A percentile compares a stretch with the other conserved stretches of the same genome.
These are phyloP conservation scores for Coemansia sp. DNA, from an alignment of 192 early-diverging fungal species.

Conservation along the genomic window DNA sequence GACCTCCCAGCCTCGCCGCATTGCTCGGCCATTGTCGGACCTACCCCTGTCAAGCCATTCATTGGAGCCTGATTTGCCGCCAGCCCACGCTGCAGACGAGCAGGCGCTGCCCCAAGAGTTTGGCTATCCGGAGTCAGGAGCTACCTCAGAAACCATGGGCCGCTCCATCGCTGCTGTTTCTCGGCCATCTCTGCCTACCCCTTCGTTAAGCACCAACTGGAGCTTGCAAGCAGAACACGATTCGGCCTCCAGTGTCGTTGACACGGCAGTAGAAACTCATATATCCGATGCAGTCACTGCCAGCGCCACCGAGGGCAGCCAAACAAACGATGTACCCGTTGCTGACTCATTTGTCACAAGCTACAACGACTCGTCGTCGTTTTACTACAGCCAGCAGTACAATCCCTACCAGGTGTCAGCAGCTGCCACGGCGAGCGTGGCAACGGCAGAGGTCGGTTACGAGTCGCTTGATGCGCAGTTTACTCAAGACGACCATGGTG, in stretches of 20 bases:
- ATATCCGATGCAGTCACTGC: constrained; percentile 4
- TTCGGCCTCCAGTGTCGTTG: constrained; percentile 18
- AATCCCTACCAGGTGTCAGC: neutral
- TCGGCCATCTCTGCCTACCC: constrained; percentile 5
- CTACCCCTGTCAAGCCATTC: neutral
- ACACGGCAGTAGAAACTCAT: constrained; percentile 6
- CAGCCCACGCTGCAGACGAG: neutral
- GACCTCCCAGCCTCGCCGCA: neutral
- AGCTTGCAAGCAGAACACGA: constrained; percentile 20
- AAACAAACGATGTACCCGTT: neutral
- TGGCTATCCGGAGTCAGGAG: neutral
- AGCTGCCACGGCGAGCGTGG: neutral
- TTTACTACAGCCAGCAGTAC: constrained; percentile 14
- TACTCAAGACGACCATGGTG: constrained; percentile 2
- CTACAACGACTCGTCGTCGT: neutral
- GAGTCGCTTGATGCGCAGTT: constrained; percentile 18
- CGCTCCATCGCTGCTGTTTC: constrained; percentile 3
- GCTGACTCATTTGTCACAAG: neutral
- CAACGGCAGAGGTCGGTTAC: constrained; percentile 8
- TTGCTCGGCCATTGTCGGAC: neutral
- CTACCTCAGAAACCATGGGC: constrained; percentile 4
- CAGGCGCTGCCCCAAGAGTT: neutral
- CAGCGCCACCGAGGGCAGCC: constrained; percentile 3
- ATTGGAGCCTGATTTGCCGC: neutral
- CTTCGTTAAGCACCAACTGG: constrained; percentile 21